These are phyloP conservation scores for Trypanosoma boissoni DNA, from an alignment of 208 protist species.

Conservation along the genomic window DNA sequence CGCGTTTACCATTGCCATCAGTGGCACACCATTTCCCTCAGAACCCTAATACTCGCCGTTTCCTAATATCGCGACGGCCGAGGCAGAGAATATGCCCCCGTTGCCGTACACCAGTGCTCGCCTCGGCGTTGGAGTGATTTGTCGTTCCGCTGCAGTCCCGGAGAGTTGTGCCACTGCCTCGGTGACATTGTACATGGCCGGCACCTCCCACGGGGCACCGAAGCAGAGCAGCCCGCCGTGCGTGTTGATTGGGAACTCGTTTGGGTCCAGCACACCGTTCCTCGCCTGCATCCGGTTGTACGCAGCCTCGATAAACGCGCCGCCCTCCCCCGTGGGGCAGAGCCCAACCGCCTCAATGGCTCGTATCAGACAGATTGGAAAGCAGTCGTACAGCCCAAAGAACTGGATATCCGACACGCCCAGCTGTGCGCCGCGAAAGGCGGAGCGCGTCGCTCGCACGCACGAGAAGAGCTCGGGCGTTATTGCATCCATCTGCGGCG, in stretches of 20 bases:
- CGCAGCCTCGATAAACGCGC: slow-evolving; percentile 43
- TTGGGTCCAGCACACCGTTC: slow-evolving; percentile 29
- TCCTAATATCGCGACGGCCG: slow-evolving; percentile 70
- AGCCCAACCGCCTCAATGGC: slow-evolving; percentile 63
- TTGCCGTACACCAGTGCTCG: slow-evolving; percentile 88
- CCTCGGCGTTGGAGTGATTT: slow-evolving; percentile 42
- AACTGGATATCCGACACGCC: slow-evolving; percentile 56
- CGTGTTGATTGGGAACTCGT: slow-evolving; percentile 66
- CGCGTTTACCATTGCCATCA: neutral
- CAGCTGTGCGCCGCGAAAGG: slow-evolving; percentile 52
- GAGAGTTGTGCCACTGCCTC: slow-evolving; percentile 59
- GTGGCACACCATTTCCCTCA: neutral
- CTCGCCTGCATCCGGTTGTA: slow-evolving; percentile 33
- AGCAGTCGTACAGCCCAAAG: slow-evolving; percentile 84
- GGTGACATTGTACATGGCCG: slow-evolving; percentile 75
- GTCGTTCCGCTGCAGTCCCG: slow-evolving; percentile 37
- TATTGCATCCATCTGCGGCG: slow-evolving; percentile 46
- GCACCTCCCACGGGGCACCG: slow-evolving; percentile 77
- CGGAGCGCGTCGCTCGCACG: slow-evolving; percentile 39
- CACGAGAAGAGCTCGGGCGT: slow-evolving; percentile 59
- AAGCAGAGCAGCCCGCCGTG: slow-evolving; percentile 77
- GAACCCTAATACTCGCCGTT: slow-evolving; percentile 17
- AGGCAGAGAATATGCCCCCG: slow-evolving; percentile 82
- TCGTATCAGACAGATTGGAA: slow-evolving; percentile 78
- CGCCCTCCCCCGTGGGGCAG: slow-evolving; percentile 54